Base-by-base conservation (phyloP, 2,329 filamentous ascomycete genomes). In the Dendryphion nanum region DNA sequence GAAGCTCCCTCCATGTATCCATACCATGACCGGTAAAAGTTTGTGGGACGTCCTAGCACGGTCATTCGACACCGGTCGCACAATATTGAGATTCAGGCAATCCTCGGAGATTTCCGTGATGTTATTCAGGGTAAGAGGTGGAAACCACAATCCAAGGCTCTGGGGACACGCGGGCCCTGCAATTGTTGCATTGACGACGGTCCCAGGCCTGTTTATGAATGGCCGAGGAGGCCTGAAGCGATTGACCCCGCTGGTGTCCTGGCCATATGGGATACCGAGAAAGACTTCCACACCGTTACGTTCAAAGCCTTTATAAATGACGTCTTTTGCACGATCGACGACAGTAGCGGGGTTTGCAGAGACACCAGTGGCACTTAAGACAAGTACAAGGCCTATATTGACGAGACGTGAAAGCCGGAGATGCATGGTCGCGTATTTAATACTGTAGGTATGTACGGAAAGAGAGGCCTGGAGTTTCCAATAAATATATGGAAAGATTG, bases 41-140 rank as follows among this genome's bases (percentile, higher is more conserved):
- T 26, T 26, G 23, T n/a, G n/a, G n/a, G 10, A 8, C 10, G 10
- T 26, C n/a, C n/a, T n/a, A n/a, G n/a, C n/a, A 10, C 23, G 23
- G 23, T 26, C 23, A 17, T 16, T 30, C 16, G 29, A 16, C 59
- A 63, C 2, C 61, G 78, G 77, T 2, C 80, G 71, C 20, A 82
- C 66, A 2, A 84, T 70, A 45, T 82, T 83, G 32, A 83, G 51
- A 20, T 78, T 78, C 12, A 83, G 63, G 42, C 80, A 83, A 50
- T 82, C 75, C 50, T 83, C 80, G 1, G 60, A 63, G 1, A 50
- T 48, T 12, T 53, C 26, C 4, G 66, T 70, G 8, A 70, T 60
- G 18, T 67, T 66, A 20, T 40, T 48, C 5, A 59, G 37, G 3
- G 54, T 61, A 18, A 69, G 47, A 0, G 60, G 57, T 4, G 50